phyloP scores from a whole-genome alignment of 2,329 filamentous ascomycete species.

The Sordariomycetes sp. region DNA sequence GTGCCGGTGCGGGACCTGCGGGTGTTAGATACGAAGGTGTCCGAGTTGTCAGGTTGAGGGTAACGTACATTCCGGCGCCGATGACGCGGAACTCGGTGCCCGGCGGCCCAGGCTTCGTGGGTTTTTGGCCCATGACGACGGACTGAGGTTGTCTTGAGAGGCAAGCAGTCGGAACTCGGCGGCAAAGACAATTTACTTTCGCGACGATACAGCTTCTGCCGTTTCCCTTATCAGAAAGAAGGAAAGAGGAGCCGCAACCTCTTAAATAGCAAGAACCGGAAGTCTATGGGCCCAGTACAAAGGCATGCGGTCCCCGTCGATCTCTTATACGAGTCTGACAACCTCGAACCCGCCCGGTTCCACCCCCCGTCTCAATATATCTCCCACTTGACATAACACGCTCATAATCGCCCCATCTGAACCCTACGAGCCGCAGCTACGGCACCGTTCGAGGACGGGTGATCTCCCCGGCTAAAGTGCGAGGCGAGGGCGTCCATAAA shows the following conservation, averaged over 20 bases:
- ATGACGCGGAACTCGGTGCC: slow-evolving; percentile 23
- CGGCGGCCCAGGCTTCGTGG: slow-evolving; percentile 17
- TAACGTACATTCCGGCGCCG: slow-evolving; percentile 22
- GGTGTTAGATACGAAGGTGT: neutral
- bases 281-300: too few species aligned
- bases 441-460: neutral
- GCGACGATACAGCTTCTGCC: neutral
- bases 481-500: neutral
- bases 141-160: too few species aligned
- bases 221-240: neutral
- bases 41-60: neutral
- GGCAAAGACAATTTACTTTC: neutral
- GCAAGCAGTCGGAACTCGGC: neutral
- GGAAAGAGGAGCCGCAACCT: neutral
- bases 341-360: too few species aligned
- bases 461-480: neutral
- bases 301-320: too few species aligned
- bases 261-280: neutral
- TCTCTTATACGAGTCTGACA: too few species aligned
- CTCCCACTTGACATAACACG: too few species aligned
- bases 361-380: too few species aligned
- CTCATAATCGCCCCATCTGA: too few species aligned
- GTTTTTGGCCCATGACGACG: slow-evolving; percentile 18
- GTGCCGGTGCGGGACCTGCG: slow-evolving; percentile 22
- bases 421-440: too few species aligned